Conservation (phyloP, 495 filamentous ascomycete genomes). For the Penicillium manginii region DNA sequence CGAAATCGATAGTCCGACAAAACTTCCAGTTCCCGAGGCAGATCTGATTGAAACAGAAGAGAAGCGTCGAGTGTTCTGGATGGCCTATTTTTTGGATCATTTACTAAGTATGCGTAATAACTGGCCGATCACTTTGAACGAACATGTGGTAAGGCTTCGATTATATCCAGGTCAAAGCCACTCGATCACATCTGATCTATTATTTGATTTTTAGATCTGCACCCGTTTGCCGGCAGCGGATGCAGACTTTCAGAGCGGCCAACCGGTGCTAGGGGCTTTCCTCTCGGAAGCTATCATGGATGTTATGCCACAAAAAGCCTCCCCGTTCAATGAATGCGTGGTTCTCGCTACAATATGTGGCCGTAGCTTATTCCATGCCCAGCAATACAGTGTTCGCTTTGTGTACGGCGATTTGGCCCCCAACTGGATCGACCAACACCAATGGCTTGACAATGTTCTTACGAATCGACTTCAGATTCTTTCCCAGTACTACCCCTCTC, state of each 20-base stretch:
- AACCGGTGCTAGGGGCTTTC: constrained; percentile 42
- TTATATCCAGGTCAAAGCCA: no score
- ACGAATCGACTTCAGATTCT: constrained; percentile 36
- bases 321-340: constrained; percentile 52
- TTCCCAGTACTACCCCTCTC: constrained; percentile 13
- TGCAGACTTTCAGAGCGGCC: constrained; percentile 50
- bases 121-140: constrained; percentile 51
- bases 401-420: constrained; percentile 16
- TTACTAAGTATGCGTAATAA: constrained; percentile 50
- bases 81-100: constrained; percentile 56
- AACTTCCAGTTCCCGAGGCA: not conserved
- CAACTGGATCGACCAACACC: constrained; percentile 36
- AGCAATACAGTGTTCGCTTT: constrained; percentile 44
- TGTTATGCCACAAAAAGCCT: constrained; percentile 30
- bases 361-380: constrained; percentile 47
- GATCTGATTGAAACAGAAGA: constrained; percentile 42
- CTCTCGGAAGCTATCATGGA: constrained; percentile 47
- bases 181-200: no score
- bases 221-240: constrained; percentile 40
- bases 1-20: constrained; percentile 43
- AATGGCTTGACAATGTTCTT: constrained; percentile 50
- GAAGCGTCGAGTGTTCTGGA: constrained; percentile 56
- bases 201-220: constrained; percentile 16
- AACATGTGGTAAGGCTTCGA: constrained; percentile 49
- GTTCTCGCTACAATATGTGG: constrained; percentile 53